Evolutionary conservation across 2,329 filamentous ascomycete species (phyloP).

Genomic region (Macrophomina phaseolina): DNA sequence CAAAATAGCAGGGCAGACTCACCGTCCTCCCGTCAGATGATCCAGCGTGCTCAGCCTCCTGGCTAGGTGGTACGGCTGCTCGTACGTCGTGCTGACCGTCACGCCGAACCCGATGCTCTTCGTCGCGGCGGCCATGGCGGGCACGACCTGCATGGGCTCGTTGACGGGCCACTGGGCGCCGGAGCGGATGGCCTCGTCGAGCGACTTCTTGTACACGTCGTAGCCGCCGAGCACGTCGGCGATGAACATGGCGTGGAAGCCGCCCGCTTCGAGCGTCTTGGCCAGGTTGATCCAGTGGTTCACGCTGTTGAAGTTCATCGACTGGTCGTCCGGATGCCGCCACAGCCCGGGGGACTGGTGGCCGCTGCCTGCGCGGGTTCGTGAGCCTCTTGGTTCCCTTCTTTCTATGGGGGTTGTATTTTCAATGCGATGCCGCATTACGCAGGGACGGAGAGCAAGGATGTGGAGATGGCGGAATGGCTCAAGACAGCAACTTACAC

Average conservation of each 20-base stretch:
- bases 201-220: conserved; percentile 68
- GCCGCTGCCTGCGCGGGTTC: conserved; percentile 25
- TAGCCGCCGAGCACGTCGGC: conserved; percentile 64
- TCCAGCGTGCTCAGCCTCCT: conserved; percentile 70
- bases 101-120: conserved; percentile 72
- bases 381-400: neutral
- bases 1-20: neutral
- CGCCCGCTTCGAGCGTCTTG: conserved; percentile 45
- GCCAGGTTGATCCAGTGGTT: conserved; percentile 47
- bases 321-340: conserved; percentile 61
- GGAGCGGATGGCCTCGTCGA: conserved; percentile 64
- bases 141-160: conserved; percentile 67
- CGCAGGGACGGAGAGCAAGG: neutral
- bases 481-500: conserved; percentile 11
- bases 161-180: conserved; percentile 76
- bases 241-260: conserved; percentile 50
- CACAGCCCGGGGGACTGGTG: conserved; percentile 60
- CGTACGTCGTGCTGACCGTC: conserved; percentile 71
- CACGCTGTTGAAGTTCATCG: conserved; percentile 58
- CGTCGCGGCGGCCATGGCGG: conserved; percentile 72
- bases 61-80: conserved; percentile 71
- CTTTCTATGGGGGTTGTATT: neutral
- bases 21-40: conserved; percentile 68
- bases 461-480: neutral
- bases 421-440: too few relatives aligned